A percentile compares a stretch with the other conserved stretches of the same genome.
Evolutionary conservation across 371 early-diverging fungal genomes (phyloP).

Genomic region (Lichtheimia hyalospora): DNA sequence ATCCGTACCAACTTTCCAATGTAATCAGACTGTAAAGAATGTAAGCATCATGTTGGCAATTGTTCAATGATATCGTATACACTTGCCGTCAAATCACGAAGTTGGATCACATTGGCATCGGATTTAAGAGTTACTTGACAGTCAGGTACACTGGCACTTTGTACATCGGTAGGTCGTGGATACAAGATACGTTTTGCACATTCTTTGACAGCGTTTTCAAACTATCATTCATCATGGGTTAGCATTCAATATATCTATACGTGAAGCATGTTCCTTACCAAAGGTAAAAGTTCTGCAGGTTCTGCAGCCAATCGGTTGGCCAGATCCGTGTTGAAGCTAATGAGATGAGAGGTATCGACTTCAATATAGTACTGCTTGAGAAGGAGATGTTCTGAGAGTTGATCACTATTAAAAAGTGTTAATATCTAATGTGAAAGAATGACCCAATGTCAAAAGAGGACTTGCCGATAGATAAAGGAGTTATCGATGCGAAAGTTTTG

Average conservation of each 20-base stretch:
- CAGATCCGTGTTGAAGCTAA: constrained; percentile 78
- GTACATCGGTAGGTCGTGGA: constrained; percentile 38
- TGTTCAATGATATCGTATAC: background rate
- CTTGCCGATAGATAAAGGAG: constrained; percentile 74
- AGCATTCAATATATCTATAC: background rate
- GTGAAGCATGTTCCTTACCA: constrained; percentile 46
- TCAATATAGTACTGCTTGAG: constrained; percentile 77
- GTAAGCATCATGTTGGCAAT: background rate
- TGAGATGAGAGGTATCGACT: constrained; percentile 84
- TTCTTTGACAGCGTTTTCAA: constrained; percentile 82
- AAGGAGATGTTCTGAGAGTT: constrained; percentile 81
- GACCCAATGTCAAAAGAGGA: background rate
- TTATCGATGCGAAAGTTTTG: constrained; percentile 78
- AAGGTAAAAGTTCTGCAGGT: constrained; percentile 82
- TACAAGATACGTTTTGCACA: constrained; percentile 68
- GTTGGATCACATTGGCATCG: constrained; percentile 78
- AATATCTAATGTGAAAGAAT: too few relatives aligned
- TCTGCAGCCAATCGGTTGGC: constrained; percentile 74
- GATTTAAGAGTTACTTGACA: constrained; percentile 90
- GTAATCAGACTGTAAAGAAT: constrained; percentile 65
- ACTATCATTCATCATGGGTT: too few relatives aligned
- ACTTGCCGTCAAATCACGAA: constrained; percentile 81
- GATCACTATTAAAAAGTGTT: constrained; percentile 65
- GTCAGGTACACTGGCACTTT: constrained; percentile 61
- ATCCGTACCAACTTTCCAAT: constrained; percentile 95